A percentile compares a stretch with the other conserved stretches of the same genome.
phyloP scores from a whole-genome alignment of 2,329 filamentous ascomycete species.

The Xylariaceae sp. region DNA sequence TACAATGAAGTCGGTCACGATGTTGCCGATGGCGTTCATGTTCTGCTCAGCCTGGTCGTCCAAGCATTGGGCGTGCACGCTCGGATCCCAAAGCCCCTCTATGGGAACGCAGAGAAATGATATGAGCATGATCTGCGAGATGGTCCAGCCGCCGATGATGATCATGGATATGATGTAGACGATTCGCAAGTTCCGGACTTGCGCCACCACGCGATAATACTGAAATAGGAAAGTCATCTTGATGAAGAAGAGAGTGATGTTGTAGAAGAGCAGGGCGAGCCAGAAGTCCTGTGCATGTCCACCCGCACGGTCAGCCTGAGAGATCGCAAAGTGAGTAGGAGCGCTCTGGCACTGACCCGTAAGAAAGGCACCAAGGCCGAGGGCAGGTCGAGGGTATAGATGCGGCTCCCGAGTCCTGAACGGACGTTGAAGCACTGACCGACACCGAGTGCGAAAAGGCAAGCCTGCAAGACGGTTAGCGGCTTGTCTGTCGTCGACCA shows the following conservation, averaged over 20 bases:
- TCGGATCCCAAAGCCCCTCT: conserved; percentile 1
- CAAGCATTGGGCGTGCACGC: conserved; percentile 1
- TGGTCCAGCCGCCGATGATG: conserved; percentile 1
- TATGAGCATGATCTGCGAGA: conserved; percentile 2
- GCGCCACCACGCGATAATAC: conserved; percentile 4
- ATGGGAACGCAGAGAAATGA: conserved; percentile 2
- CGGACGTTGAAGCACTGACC: conserved; percentile 1
- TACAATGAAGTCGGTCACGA: conserved; percentile 3
- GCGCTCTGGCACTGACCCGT: conserved; percentile 1
- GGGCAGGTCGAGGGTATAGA: conserved; percentile 3
- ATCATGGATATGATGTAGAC: conserved; percentile 3
- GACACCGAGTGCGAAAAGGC: not conserved
- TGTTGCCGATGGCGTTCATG: conserved; percentile 4
- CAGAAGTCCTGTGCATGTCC: conserved; percentile 3
- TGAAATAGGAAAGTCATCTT: conserved; percentile 5
- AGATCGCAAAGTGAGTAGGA: too few relatives aligned
- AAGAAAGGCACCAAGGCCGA: not conserved
- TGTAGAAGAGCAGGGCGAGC: conserved; percentile 2
- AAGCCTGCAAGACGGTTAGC: conserved; percentile 1
- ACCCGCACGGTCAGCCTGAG: too few relatives aligned
- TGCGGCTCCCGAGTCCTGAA: conserved; percentile 1
- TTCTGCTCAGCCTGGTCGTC: not conserved
- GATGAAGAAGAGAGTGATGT: conserved; percentile 2
- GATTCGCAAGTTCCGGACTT: conserved; percentile 1
- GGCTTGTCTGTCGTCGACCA: not conserved